phyloP scores from a whole-genome alignment of 2,329 filamentous ascomycete genomes.

The Aureobasidium mangrovei region DNA sequence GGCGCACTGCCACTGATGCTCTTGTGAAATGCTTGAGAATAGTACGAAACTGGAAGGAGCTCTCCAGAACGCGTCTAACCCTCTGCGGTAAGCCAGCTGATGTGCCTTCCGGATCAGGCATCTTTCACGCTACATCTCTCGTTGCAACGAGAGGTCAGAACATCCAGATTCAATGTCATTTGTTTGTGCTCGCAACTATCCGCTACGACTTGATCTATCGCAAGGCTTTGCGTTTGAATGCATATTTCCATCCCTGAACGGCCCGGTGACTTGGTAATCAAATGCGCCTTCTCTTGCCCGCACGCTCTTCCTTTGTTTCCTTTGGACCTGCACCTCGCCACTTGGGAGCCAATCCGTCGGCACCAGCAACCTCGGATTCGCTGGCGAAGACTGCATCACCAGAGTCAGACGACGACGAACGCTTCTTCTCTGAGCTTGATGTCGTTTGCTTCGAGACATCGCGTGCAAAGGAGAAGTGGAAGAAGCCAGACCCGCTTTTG shows the following conservation, averaged over 20 bases:
- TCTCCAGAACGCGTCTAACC: neutral
- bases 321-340: neutral
- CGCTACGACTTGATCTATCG: too few species aligned
- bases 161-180: too few species aligned
- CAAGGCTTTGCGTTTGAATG: too few species aligned
- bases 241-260: too few species aligned
- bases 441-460: neutral
- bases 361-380: neutral
- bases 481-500: neutral
- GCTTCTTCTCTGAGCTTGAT: neutral
- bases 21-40: too few species aligned
- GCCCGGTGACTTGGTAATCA: neutral
- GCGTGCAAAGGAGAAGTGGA: slow-evolving; percentile 7
- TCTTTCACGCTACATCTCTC: neutral
- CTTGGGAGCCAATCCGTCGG: neutral
- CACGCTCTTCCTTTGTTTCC: slow-evolving; percentile 1
- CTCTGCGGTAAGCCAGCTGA: neutral
- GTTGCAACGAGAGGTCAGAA: too few species aligned
- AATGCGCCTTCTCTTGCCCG: slow-evolving; percentile 9
- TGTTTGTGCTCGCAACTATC: too few species aligned
- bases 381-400: neutral
- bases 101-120: neutral
- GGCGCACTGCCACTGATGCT: too few species aligned
- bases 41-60: neutral
- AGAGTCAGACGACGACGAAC: neutral